Base-by-base conservation (phyloP, 257 asterid genomes). In the Capsicum baccatum region DNA sequence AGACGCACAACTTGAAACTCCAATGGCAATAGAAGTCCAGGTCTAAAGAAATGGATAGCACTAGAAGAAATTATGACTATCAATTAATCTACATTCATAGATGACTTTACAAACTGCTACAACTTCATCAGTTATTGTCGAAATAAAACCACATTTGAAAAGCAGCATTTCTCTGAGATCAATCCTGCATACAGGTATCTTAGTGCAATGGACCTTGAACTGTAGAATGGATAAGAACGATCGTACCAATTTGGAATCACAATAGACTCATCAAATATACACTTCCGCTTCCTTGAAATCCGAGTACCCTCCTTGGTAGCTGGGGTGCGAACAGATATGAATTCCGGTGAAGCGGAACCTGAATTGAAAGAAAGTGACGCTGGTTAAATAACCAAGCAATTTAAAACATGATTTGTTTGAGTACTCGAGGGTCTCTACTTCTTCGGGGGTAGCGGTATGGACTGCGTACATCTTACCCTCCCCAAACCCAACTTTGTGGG, bases 281-380 rank as follows among this genome's bases (percentile, higher is more conserved):
- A 79, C 88, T 89, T 94, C 69, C 92, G 90, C 91, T 92, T 94
- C 92, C 87, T 92, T 71, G 73, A 83, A 87, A 88, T 86, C 73
- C 85, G 91, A 7, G 84, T 79, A 48, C 83, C 86, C 88, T 96
- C 98, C 86, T 83, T 92, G 78, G 88, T 70, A 70, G 96, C 97
- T 19, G 99, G 98, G 70, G 98, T 94, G 68, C 50, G 92, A 82
- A 96, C 85, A 84, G 87, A 78, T 58, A 87, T 86, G 37, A 88
- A 87, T 78, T 87, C 94, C 39, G 88, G 81, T 26, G 88, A 81
- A 80, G 84, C 85, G 64, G 81, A 70, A 70, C 85, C 92, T 84
- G 86, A 76, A 64, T 66, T 78, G 44, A 9, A 80, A 44, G 81
- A 21, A 78, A 78, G 84, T 70, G 80, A 21, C n/a, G 37, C 14